Evolutionary conservation across 2,329 filamentous ascomycete genomes (phyloP), one percentile per base, ranked within the genome.

Genomic region (Camillea tinctor): DNA sequence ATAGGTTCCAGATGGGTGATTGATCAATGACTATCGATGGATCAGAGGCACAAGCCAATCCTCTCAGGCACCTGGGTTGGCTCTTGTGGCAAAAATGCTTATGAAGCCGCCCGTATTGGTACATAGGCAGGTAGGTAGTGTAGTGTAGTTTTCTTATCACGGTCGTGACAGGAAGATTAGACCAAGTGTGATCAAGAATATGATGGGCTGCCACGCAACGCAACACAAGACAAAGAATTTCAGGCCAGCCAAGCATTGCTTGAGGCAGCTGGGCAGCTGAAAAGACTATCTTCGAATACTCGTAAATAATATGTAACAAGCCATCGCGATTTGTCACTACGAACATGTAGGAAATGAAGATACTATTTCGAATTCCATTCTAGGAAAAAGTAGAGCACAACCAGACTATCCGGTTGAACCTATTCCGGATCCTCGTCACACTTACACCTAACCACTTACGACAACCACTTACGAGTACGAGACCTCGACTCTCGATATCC

Each of bases 131-230:
- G 36, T 44, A n/a, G n/a, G n/a, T n/a, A n/a, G n/a, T n/a, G n/a
- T n/a, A n/a, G n/a, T n/a, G n/a, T n/a, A 6, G 54, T 56, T 50
- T 55, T 30, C 50, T 60, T 54, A 60, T 54, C 55, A 52, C 51
- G 56, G 48, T 36, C 24, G 64, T 62, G 61, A 63, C 60, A 61
- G 60, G 57, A 58, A 66, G 55, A 61, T 61, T 63, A 57, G 54
- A 60, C 65, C 60, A 62, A 61, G 61, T 65, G 63, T 66, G 65
- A 66, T 63, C 3, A 55, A 60, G 54, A 55, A 62, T 59, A 58
- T 60, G 61, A 66, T 62, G 64, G 64, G 62, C 53, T 50, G 50
- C 51, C 53, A 59, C 54, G 54, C 24, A 6, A 50, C 24, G 55
- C 61, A 58, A 60, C 56, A 44, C 52, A 60, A 56, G 60, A 60